A percentile compares a stretch with the other conserved stretches of the same genome.
These are phyloP conservation scores for Camellia granthamiana DNA, from an alignment of 148 eudicot genomes.

Conservation along the genomic window DNA sequence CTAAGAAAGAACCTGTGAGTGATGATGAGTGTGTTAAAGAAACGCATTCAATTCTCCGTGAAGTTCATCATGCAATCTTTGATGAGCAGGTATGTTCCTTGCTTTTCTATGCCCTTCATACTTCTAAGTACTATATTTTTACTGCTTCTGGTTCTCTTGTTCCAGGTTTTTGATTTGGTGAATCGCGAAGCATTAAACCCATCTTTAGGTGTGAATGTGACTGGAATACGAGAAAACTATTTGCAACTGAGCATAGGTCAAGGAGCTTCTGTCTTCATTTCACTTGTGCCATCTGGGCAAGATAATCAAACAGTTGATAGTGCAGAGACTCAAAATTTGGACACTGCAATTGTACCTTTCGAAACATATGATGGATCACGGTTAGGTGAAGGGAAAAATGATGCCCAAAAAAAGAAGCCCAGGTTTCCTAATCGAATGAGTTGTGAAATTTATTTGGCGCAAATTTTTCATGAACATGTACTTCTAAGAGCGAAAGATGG, in stretches of 20 bases:
- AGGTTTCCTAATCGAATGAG: slow-evolving; percentile 54
- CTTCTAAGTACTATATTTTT: slow-evolving; percentile 9
- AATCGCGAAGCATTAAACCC: slow-evolving; percentile 81
- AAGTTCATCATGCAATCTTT: slow-evolving; percentile 77
- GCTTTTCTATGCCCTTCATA: background rate
- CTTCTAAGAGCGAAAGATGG: slow-evolving; percentile 56
- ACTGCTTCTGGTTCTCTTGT: slow-evolving; percentile 17
- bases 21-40: slow-evolving; percentile 70
- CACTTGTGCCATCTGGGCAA: slow-evolving; percentile 53
- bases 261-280: slow-evolving; percentile 70
- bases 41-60: slow-evolving; percentile 63
- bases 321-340: slow-evolving; percentile 35
- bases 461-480: slow-evolving; percentile 79
- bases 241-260: slow-evolving; percentile 72
- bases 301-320: slow-evolving; percentile 35
- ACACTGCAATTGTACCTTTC: slow-evolving; percentile 30
- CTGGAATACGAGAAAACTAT: slow-evolving; percentile 76
- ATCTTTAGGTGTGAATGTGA: slow-evolving; percentile 65
- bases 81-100: slow-evolving; percentile 64
- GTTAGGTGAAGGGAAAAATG: slow-evolving; percentile 28
- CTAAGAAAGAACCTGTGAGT: slow-evolving; percentile 40
- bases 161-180: slow-evolving; percentile 78
- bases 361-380: slow-evolving; percentile 43
- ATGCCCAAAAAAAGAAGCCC: slow-evolving; percentile 23
- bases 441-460: slow-evolving; percentile 71